phyloP scores from a whole-genome alignment of 2,329 filamentous ascomycete genomes.

The Fusarium sp. region DNA sequence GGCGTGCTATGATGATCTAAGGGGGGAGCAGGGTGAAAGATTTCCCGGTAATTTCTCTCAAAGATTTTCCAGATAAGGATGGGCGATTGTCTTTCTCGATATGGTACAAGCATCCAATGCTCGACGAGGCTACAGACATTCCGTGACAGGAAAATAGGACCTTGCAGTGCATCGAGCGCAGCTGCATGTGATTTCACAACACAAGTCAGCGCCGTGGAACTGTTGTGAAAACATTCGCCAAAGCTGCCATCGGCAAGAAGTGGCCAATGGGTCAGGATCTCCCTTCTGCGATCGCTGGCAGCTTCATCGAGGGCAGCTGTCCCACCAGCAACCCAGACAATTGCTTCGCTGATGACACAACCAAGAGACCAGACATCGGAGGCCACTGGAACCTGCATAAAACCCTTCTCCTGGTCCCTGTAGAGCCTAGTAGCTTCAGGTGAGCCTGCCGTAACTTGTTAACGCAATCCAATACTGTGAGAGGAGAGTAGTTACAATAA shows the following conservation, averaged over 20 bases:
- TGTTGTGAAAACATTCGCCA: conserved; percentile 24
- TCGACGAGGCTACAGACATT: conserved; percentile 6
- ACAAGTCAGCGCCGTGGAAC: background rate
- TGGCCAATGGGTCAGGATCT: background rate
- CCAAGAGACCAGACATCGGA: conserved; percentile 30
- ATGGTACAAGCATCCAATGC: conserved; percentile 2
- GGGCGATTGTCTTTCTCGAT: background rate
- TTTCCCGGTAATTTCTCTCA: background rate
- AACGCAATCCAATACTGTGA: background rate
- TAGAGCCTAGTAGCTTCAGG: conserved; percentile 7
- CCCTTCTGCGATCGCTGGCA: background rate
- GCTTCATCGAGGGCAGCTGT: background rate
- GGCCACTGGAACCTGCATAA: background rate
- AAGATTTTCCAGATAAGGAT: background rate
- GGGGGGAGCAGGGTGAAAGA: background rate
- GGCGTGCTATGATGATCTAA: too few species aligned
- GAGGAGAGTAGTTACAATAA: background rate
- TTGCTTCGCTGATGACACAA: conserved; percentile 20
- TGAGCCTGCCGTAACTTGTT: background rate
- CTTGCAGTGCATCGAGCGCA: background rate
- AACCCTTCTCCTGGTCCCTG: background rate
- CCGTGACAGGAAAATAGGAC: background rate
- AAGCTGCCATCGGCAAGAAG: background rate
- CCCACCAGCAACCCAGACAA: conserved; percentile 17
- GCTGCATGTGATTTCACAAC: background rate